Evolutionary conservation across 2,329 filamentous ascomycete species (phyloP), one percentile per base, ranked within the genome.

Genomic region (Lasiodiplodia sp.): DNA sequence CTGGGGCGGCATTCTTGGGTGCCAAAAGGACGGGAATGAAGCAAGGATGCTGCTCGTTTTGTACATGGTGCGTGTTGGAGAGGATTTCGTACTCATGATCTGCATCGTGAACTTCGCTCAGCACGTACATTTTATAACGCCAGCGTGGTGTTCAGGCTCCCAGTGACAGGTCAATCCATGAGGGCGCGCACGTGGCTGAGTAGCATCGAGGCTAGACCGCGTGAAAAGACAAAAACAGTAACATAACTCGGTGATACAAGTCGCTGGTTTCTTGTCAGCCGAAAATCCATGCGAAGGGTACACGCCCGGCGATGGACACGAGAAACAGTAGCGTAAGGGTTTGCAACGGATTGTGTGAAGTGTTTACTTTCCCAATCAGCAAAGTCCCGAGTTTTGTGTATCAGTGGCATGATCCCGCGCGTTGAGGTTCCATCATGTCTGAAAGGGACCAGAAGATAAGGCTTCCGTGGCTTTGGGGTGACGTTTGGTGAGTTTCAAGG

Each of bases 101-200:
- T 38, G n/a, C 23, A 31, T 60, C 5, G 12, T 44, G 21, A 4
- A 11, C 12, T 47, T 16, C 18, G 4, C 4, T 60, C 28, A 37
- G 16, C 18, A 18, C 12, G 31, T 40, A 57, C 44, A 40, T 25
- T 44, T 31, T 23, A 25, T 52, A 25, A 10, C 23, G 2, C 38
- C n/a, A 8, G 40, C 6, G 16, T 38, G 55, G 12, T 38, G 31
- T n/a, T 16, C 38, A n/a, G 40, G 31, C 11, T 28, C 7, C 23
- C 56, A 7, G 14, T 6, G 25, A 49, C 8, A 34, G 2, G 14
- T 37, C 31, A 16, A 34, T 8, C 8, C 31, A 23, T 44, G 28
- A 11, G 25, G 21, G 44, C n/a, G 31, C 28, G 23, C 60, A 63
- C 60, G 40, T 52, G 60, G 25, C 25, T 37, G 60, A 37, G 60